A percentile compares a stretch with the other conserved stretches of the same genome.
phyloP scores from a whole-genome alignment of 805 yeast species.

The Saccharomycopsis selenospora region DNA sequence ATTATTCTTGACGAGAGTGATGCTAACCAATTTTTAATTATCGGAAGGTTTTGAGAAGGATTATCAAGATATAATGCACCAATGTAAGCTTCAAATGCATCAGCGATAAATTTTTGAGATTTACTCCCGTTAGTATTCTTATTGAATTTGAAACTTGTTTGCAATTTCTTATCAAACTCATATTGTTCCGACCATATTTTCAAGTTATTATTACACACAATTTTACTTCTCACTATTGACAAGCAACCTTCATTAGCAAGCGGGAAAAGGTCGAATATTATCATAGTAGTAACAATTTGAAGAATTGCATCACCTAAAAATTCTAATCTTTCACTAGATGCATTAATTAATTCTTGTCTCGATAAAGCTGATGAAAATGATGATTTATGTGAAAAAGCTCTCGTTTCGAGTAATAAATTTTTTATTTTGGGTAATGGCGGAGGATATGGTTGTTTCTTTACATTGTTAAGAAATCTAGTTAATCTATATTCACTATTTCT shows the following conservation, averaged over 20 bases:
- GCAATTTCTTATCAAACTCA: conserved; percentile 52
- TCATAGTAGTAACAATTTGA: conserved; percentile 60
- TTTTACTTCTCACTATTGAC: conserved; percentile 57
- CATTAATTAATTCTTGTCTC: conserved; percentile 47
- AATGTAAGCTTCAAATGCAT: conserved; percentile 87
- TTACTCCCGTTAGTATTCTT: conserved; percentile 41
- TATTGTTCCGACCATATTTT: conserved; percentile 65
- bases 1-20: conserved; percentile 32
- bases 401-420: conserved; percentile 49
- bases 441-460: conserved; percentile 33
- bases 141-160: conserved; percentile 37
- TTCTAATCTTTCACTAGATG: conserved; percentile 83
- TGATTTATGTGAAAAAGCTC: conserved; percentile 81
- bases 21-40: conserved; percentile 50
- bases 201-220: conserved; percentile 68
- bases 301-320: conserved; percentile 86
- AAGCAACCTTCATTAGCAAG: conserved; percentile 73
- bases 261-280: conserved; percentile 62
- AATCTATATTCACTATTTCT: no score
- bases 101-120: conserved; percentile 71
- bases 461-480: not conserved
- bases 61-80: conserved; percentile 65
- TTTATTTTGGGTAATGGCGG: conserved; percentile 68
- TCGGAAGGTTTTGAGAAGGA: conserved; percentile 36
- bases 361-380: conserved; percentile 48